Base-by-base conservation (phyloP, 2,329 filamentous ascomycete species). In the Calonectria crousiana region DNA sequence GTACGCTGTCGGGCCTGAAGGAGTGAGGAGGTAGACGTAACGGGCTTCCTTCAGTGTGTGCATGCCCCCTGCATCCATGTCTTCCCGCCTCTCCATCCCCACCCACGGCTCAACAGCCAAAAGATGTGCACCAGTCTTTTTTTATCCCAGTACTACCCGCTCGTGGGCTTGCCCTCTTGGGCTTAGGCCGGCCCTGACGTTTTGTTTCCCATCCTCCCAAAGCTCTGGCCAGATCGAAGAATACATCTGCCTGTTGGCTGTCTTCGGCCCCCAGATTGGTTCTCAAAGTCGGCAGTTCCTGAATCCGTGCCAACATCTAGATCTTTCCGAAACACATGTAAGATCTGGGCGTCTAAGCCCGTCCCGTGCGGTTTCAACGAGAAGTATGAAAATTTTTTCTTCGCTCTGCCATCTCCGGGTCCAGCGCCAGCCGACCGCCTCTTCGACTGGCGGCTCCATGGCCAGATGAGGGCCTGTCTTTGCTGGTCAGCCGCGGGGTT, bases 81-180 rank as follows among this genome's bases (percentile, higher is more conserved):
- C 60, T 65, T 60, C 60, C 60, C 60, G 60, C 26, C 60, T 65
- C 38, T 38, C 60, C 53, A n/a, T 26, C 36, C 60, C 26, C 60
- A 47, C 34, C 23, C 38, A 62, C 26, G 13, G 10, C 26, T 47
- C 41, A 47, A 47, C 26, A n/a, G 41, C 38, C 38, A 65, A 49
- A 23, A 47, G 18, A 47, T 47, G 23, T 65, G 38, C 60, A 65
- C 36, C 60, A 47, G 44, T 65, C 60, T 65, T 65, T 65, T 64
- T 65, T 65, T 65, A 47, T 44, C 60, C 41, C 60, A 47, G 34
- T 36, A 8, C 16, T 23, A 16, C 58, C 58, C 44, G 10, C 34
- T 36, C 26, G 34, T 36, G 56, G 34, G 32, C 60, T 65, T 65
- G n/a, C 38, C 60, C 38, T 65, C 38, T 38, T 65, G 26, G 60